A percentile compares a stretch with the other conserved stretches of the same genome.
Conservation (phyloP, 331 rosid species). For the Malus hybrid region DNA sequence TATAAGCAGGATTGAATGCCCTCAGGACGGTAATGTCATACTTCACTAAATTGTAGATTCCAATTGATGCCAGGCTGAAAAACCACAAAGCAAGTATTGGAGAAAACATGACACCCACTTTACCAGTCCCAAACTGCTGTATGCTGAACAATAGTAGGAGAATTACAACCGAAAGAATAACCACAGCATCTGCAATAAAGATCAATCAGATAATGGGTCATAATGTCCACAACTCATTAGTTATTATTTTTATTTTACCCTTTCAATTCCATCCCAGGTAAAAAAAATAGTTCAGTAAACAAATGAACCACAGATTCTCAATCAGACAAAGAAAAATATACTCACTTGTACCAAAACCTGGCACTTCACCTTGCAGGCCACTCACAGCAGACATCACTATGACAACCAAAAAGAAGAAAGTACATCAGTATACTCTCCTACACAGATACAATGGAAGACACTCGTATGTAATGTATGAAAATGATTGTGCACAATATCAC, state of each 20-base stretch:
- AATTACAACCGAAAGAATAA: slow-evolving; percentile 51
- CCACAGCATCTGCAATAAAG: slow-evolving; percentile 55
- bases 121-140: slow-evolving; percentile 76
- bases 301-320: not conserved
- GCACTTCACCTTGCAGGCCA: slow-evolving; percentile 68
- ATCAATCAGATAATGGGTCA: slow-evolving; percentile 14
- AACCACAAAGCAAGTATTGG: slow-evolving; percentile 90
- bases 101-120: slow-evolving; percentile 89
- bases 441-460: not conserved
- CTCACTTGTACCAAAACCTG: slow-evolving; percentile 68
- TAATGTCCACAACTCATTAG: not conserved
- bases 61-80: slow-evolving; percentile 75
- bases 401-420: slow-evolving; percentile 13
- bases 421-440: not conserved
- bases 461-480: not conserved
- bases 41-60: slow-evolving; percentile 65
- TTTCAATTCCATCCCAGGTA: not conserved
- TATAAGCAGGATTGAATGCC: slow-evolving; percentile 88
- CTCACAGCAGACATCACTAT: slow-evolving; percentile 91
- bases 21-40: slow-evolving; percentile 59
- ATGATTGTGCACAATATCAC: not conserved
- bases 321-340: slow-evolving; percentile 22
- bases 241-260: not conserved
- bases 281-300: not conserved
- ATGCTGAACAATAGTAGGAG: slow-evolving; percentile 75